Base-by-base conservation (phyloP, 306 rosid genomes). In the Inga oerstediana region DNA sequence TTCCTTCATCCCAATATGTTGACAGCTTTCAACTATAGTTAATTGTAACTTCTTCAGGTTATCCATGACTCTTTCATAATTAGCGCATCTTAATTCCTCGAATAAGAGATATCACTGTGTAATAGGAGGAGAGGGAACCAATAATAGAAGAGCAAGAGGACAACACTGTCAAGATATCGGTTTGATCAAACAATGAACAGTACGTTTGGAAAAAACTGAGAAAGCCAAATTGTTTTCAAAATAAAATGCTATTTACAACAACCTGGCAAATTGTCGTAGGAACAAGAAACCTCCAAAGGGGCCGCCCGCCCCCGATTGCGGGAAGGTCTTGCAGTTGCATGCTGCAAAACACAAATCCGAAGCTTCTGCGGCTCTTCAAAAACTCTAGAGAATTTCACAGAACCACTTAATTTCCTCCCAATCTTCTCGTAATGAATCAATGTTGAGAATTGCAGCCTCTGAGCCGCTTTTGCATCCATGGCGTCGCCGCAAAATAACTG, bases 231-330 rank as follows among this genome's bases (percentile, higher is more conserved):
- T 41, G 19, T 15, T 13, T 20, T 35, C 59, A 20, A 58, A 15
- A 27, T 32, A 4, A 4, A 43, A 67, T 75, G 32, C 73, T 37
- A 8, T 51, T 13, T 1, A 51, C 16, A 84, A 37, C 48, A 79
- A 96, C 99, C 98, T 92, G 97, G 87, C 84, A 84, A 66, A 10
- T 89, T 85, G 52, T 90, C 82, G 68, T 86, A 90, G 14, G 94
- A 93, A 84, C 88, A 90, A 27, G 88, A 79, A 82, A 88, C 88
- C 79, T 80, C 89, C 78, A 92, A 54, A 32, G 85, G 77, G 24
- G 81, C 72, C 54, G 51, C 75, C 70, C 85, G 84, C 80, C 78
- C 83, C 17, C 89, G 86, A 80, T 68, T 88, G 56, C 14, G 4
- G 0, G 92, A 82, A 45, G 62, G 24, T 64, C 73, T 84, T 54